Evolutionary conservation across 768 basidiomycete species (phyloP).

Genomic region (Pulveroboletus ravenelii): DNA sequence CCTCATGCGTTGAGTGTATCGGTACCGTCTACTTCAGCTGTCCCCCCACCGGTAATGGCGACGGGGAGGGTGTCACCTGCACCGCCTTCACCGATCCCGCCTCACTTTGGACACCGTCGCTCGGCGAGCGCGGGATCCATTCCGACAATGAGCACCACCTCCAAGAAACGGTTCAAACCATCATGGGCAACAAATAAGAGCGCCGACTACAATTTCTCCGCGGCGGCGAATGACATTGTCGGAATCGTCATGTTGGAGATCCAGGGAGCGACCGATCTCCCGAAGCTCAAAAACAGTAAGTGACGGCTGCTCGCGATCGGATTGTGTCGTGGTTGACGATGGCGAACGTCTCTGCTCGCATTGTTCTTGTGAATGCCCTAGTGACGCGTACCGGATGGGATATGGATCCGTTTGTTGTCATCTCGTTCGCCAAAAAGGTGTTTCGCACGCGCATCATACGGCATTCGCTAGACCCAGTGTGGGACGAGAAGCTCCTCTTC

Average conservation of each 20-base stretch:
- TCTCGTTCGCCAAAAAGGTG: constrained; percentile 95
- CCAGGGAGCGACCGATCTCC: constrained; percentile 75
- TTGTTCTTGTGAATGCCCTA: constrained; percentile 21
- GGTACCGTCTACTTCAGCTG: constrained; percentile 11
- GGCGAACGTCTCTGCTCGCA: neutral
- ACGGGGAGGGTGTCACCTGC: constrained; percentile 10
- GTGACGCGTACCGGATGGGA: constrained; percentile 89
- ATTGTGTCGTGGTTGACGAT: neutral
- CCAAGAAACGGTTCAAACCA: constrained; percentile 37
- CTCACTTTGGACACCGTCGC: constrained; percentile 27
- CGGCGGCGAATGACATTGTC: constrained; percentile 70
- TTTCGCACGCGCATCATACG: constrained; percentile 89
- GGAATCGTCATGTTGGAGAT: constrained; percentile 97
- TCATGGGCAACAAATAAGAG: constrained; percentile 37
- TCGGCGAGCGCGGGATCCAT: constrained; percentile 31
- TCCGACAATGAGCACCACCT: constrained; percentile 12
- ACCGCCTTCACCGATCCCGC: constrained; percentile 21
- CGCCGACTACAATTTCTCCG: constrained; percentile 53
- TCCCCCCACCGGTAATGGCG: constrained; percentile 9
- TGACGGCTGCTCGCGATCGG: constrained; percentile 10
- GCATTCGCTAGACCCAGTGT: constrained; percentile 79
- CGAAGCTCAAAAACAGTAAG: constrained; percentile 81
- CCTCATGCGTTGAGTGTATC: neutral
- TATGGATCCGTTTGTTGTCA: constrained; percentile 96
- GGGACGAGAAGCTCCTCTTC: constrained; percentile 95